A percentile compares a stretch with the other conserved stretches of the same genome.
These are phyloP conservation scores for Gamarada debralockiae DNA, from an alignment of 495 filamentous ascomycete genomes.

Conservation along the genomic window DNA sequence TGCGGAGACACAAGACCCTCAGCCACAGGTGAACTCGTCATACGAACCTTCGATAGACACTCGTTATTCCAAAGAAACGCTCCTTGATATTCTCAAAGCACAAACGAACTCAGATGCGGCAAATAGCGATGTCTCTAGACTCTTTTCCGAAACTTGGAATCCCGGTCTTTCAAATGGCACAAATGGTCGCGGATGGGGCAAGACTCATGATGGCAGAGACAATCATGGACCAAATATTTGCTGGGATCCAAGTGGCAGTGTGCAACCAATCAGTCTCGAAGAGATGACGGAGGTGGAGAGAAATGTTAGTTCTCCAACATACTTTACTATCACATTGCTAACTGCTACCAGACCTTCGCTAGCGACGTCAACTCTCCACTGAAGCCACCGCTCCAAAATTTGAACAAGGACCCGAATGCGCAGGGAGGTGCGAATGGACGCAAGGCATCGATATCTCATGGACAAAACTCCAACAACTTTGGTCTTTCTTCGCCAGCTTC, in stretches of 20 bases:
- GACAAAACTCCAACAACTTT: constrained; percentile 39
- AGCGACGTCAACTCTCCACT: constrained; percentile 88
- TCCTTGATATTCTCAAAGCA: constrained; percentile 69
- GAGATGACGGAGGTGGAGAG: constrained; percentile 81
- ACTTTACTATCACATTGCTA: constrained; percentile 13
- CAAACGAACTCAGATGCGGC: constrained; percentile 52
- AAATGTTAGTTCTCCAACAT: constrained; percentile 53
- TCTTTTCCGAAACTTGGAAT: constrained; percentile 74
- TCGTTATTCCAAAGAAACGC: constrained; percentile 80
- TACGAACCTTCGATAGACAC: constrained; percentile 42
- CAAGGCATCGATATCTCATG: constrained; percentile 71
- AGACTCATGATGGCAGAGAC: constrained; percentile 51
- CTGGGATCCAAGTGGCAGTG: constrained; percentile 77
- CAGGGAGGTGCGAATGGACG: constrained; percentile 55
- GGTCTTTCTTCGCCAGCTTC: constrained; percentile 59
- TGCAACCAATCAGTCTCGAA: constrained; percentile 68
- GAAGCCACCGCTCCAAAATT: constrained; percentile 72
- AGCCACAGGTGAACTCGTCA: constrained; percentile 34
- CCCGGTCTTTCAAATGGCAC: constrained; percentile 61
- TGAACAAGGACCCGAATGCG: constrained; percentile 63
- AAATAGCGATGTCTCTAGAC: constrained; percentile 59
- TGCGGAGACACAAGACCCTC: constrained; percentile 30
- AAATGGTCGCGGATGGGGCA: constrained; percentile 69
- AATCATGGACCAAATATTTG: constrained; percentile 72
- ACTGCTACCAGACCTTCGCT: constrained; percentile 59